Evolutionary conservation across 2,329 filamentous ascomycete genomes (phyloP), one percentile per base, ranked within the genome.

Genomic region (Madurella mycetomatis): DNA sequence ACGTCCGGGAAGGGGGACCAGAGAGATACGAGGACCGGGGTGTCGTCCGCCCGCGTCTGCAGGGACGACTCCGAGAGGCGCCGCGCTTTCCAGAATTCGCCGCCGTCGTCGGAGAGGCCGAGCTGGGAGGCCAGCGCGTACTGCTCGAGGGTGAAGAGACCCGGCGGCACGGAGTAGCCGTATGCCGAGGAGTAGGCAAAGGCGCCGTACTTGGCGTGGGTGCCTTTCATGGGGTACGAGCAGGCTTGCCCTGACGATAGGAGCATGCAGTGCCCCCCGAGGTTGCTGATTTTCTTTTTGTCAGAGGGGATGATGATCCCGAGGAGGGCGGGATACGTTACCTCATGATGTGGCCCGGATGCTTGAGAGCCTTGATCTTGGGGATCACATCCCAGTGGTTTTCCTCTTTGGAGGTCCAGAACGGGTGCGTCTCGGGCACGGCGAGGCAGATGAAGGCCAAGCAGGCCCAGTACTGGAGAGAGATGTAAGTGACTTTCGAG

Each of bases 171-270:
- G 0, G 85, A 88, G 71, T 91, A 92, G 17, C 79, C 87, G 67
- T 88, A 92, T 0, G 85, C 81, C 49, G 85, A 85, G 64, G 83
- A 87, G 70, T 92, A 92, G 5, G 87, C 87, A 66, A 92, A 91
- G 56, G 83, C 81, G 45, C 88, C 88, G 68, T 92, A 92, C 65
- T 92, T 92, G 57, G 88, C 86, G 67, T 92, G 87, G 0, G 87
- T 89, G 51, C 86, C 87, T 69, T 88, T 88, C 76, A 92, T 85
- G 0, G 88, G 85, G 66, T 92, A 92, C 68, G 87, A 85, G 69
- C 88, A 92, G n/a, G 85, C 85, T 67, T 92, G 88, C 1, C 88
- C 88, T 0, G 85, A 88, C 4, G 83, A 86, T 8, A 92, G 77
- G 19, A 92, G 76, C 76, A 91, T 88, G 44, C 84, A 85, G 67